Evolutionary conservation across 2,329 filamentous ascomycete species (phyloP).

Genomic region (Fusarium begoniae): DNA sequence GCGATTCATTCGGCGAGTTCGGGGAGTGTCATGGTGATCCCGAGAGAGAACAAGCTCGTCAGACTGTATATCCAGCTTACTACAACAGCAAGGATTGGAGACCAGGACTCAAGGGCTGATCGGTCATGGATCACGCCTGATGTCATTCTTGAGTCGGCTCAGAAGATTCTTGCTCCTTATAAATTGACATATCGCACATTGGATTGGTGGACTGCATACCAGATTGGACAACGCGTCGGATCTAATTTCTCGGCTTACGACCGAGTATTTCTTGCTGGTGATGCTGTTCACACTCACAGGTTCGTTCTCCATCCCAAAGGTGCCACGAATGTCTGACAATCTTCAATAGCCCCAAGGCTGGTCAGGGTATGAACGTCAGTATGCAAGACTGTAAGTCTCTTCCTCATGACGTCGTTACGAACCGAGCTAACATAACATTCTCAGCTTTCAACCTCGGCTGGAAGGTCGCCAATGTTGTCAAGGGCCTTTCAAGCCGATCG

Average conservation of each 20-base stretch:
- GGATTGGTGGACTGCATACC: conserved; percentile 54
- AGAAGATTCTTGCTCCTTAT: conserved; percentile 73
- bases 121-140: conserved; percentile 71
- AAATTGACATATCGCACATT: conserved; percentile 70
- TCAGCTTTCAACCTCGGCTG: conserved; percentile 60
- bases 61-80: conserved; percentile 69
- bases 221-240: conserved; percentile 72
- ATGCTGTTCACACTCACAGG: conserved; percentile 65
- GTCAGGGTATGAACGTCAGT: conserved; percentile 77
- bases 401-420: accelerated
- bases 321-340: neutral
- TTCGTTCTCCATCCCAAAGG: neutral
- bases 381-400: conserved; percentile 65
- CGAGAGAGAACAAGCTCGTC: conserved; percentile 69
- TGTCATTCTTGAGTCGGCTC: conserved; percentile 68
- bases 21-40: conserved; percentile 72
- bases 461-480: conserved; percentile 61
- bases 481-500: conserved; percentile 52
- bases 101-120: conserved; percentile 56
- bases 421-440: neutral
- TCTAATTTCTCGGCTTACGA: conserved; percentile 63
- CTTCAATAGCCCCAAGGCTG: conserved; percentile 62
- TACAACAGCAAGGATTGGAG: neutral
- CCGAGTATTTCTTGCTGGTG: conserved; percentile 75
- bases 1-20: conserved; percentile 63